phyloP scores from a whole-genome alignment of 495 filamentous ascomycete genomes.

The Acidomyces sp. region DNA sequence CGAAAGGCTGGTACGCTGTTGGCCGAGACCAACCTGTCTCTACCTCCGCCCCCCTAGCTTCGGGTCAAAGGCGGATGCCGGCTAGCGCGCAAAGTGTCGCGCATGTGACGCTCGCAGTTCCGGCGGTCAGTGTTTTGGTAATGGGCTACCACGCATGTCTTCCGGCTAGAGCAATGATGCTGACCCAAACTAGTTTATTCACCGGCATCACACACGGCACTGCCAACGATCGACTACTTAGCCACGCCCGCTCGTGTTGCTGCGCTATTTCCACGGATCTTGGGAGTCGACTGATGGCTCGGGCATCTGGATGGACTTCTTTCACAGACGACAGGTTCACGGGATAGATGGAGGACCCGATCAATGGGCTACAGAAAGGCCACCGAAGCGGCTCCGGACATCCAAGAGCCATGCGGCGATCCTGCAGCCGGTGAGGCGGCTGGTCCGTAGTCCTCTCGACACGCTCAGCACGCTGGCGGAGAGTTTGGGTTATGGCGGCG shows the following conservation, averaged over 20 bases:
- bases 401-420: constrained; percentile 2
- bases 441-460: constrained; percentile 3
- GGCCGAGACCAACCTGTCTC: no score
- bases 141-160: no score
- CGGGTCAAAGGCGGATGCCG: no score
- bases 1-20: no score
- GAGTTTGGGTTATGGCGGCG: constrained; percentile 1
- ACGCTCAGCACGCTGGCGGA: not conserved
- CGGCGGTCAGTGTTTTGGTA: no score
- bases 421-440: not conserved
- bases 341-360: not conserved
- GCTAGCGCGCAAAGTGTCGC: no score
- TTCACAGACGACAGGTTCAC: not conserved
- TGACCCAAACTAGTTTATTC: not conserved
- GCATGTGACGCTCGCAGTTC: no score
- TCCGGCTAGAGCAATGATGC: constrained; percentile 1
- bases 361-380: not conserved
- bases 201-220: not conserved
- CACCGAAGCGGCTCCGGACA: constrained; percentile 1
- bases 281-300: not conserved
- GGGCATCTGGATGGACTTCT: constrained; percentile 2
- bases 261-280: not conserved
- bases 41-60: no score
- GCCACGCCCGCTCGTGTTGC: not conserved
- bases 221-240: not conserved